Conservation (phyloP, 2,329 filamentous ascomycete species). For the Alternaria postmessia region DNA sequence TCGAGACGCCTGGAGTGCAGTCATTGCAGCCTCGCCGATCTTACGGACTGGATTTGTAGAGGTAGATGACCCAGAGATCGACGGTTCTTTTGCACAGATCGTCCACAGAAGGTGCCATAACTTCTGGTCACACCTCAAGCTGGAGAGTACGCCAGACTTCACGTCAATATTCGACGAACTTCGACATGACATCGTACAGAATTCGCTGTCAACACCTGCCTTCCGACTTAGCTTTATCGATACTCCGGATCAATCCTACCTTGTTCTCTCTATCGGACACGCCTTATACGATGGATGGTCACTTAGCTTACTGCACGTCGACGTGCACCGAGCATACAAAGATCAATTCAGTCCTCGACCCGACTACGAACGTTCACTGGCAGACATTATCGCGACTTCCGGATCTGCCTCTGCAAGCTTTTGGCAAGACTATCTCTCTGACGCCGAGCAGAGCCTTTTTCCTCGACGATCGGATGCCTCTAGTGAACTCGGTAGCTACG, state of each 20-base stretch:
- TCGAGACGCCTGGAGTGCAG: constrained; percentile 66
- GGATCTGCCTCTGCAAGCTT: constrained; percentile 65
- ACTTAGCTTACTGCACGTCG: constrained; percentile 74
- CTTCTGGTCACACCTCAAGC: constrained; percentile 45
- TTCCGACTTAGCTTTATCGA: constrained; percentile 52
- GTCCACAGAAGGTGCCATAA: constrained; percentile 50
- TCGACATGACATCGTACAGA: constrained; percentile 44
- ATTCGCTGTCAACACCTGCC: constrained; percentile 23
- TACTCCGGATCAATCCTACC: constrained; percentile 47
- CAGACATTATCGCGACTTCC: constrained; percentile 60
- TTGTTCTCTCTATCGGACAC: constrained; percentile 80
- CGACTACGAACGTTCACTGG: constrained; percentile 63
- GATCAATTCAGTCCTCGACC: constrained; percentile 54
- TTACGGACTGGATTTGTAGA: constrained; percentile 77
- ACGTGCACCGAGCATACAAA: constrained; percentile 72
- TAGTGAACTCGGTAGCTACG: constrained; percentile 16
- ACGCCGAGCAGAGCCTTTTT: constrained; percentile 55
- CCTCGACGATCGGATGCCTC: constrained; percentile 28
- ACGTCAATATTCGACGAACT: constrained; percentile 41
- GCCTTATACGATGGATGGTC: constrained; percentile 93
- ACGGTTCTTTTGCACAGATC: constrained; percentile 65
- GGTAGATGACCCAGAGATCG: constrained; percentile 67
- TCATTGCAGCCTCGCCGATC: constrained; percentile 71
- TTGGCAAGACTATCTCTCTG: constrained; percentile 74
- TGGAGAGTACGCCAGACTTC: constrained; percentile 38